These are phyloP conservation scores for Populus tomentosa DNA, from an alignment of 441 rosid species.

Conservation along the genomic window DNA sequence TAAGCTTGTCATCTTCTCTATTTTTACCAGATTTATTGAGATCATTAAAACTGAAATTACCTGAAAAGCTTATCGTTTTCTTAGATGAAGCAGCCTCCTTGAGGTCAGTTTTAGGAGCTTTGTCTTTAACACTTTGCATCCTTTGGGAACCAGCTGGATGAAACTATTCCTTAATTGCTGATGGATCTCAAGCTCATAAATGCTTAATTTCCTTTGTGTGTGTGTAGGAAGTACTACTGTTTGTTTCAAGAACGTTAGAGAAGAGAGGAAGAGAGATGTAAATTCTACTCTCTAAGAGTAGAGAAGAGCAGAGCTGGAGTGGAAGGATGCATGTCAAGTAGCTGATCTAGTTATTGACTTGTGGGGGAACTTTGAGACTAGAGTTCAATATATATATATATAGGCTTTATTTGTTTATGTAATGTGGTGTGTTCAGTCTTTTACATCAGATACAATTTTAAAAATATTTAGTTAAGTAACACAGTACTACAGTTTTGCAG, in stretches of 20 bases:
- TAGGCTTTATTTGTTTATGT: too few species aligned
- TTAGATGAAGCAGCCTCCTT: conserved; percentile 20
- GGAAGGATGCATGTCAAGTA: not conserved
- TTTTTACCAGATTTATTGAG: conserved; percentile 1
- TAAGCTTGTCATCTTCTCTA: conserved; percentile 13
- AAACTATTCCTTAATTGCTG: conserved; percentile 15
- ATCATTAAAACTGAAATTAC: conserved; percentile 4
- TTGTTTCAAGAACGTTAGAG: not conserved
- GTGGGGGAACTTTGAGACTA: not conserved
- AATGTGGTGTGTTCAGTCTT: too few species aligned
- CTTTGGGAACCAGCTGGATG: conserved; percentile 16
- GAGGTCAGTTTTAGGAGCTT: conserved; percentile 12
- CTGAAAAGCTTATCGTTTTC: conserved; percentile 17
- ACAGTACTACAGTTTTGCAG: too few species aligned
- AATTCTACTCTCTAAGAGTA: not conserved
- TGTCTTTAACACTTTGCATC: conserved; percentile 19
- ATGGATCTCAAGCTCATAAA: conserved; percentile 15
- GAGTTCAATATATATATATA: not conserved
- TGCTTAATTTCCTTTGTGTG: not conserved
- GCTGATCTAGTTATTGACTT: not conserved
- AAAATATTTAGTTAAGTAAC: too few species aligned
- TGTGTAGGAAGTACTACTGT: not conserved
- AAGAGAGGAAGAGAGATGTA: not conserved
- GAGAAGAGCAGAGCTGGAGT: not conserved
- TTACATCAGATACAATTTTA: too few species aligned